Conservation (phyloP, 495 filamentous ascomycete genomes). For the Penicillium cataractarum region DNA sequence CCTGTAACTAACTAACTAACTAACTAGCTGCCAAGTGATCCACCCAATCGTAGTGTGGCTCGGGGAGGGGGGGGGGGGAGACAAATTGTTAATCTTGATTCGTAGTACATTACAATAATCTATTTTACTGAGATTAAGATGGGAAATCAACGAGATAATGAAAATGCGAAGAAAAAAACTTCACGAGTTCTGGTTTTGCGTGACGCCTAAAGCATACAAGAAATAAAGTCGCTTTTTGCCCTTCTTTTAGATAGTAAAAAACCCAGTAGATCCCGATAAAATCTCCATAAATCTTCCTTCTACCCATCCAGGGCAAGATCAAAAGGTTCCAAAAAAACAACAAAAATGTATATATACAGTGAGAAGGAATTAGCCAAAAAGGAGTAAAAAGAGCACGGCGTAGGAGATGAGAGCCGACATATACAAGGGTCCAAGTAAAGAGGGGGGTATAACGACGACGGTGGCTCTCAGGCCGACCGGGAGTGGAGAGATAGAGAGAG, state of each 20-base stretch:
- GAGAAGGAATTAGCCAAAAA: conserved; percentile 30
- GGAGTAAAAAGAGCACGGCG: conserved; percentile 22
- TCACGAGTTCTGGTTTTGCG: conserved; percentile 16
- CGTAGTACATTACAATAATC: too few relatives aligned
- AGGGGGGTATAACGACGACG: conserved; percentile 25
- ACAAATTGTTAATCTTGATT: not conserved
- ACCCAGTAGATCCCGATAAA: conserved; percentile 12
- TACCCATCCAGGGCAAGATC: conserved; percentile 32
- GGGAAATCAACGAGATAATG: not conserved
- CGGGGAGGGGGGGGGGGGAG: not conserved
- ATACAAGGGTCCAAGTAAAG: conserved; percentile 30
- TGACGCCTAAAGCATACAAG: conserved; percentile 18
- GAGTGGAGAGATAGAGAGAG: conserved; percentile 21
- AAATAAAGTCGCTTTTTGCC: conserved; percentile 24
- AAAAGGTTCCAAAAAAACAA: conserved; percentile 18
- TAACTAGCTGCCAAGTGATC: conserved; percentile 4
- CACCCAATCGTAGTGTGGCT: not conserved
- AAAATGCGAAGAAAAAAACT: not conserved
- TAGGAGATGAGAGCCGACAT: conserved; percentile 33
- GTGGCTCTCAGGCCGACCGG: conserved; percentile 18
- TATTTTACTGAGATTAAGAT: too few relatives aligned
- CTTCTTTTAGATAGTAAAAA: conserved; percentile 12
- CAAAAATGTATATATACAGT: conserved; percentile 44
- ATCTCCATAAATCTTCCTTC: conserved; percentile 23
- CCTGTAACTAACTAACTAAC: too few relatives aligned